These are phyloP conservation scores for Prunus mira DNA, from an alignment of 306 rosid genomes.

Conservation along the genomic window DNA sequence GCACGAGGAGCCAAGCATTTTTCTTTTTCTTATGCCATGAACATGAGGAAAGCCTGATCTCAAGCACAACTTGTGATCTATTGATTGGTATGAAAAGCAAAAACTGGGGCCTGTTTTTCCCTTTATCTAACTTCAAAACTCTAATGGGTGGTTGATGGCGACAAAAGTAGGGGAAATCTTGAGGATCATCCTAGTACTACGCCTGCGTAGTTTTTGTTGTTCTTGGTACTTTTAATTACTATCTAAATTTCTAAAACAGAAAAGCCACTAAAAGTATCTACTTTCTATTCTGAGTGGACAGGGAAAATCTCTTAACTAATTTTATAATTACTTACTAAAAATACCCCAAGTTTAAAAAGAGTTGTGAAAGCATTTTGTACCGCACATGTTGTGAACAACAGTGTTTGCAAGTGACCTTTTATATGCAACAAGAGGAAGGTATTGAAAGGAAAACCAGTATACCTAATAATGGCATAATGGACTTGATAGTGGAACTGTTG, in stretches of 20 bases:
- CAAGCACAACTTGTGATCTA: too few species aligned
- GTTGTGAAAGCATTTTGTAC: too few species aligned
- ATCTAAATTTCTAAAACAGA: not conserved
- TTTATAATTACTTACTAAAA: not conserved
- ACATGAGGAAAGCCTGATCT: too few species aligned
- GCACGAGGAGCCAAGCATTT: too few species aligned
- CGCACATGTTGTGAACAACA: too few species aligned
- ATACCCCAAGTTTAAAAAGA: too few species aligned
- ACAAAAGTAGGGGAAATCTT: not conserved
- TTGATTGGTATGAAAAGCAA: too few species aligned
- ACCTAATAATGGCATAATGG: too few species aligned
- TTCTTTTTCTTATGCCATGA: too few species aligned
- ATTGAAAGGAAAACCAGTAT: not conserved
- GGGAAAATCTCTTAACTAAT: constrained; percentile 7
- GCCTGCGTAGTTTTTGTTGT: not conserved
- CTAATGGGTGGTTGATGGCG: not conserved
- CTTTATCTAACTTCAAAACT: too few species aligned
- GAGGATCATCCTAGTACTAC: not conserved
- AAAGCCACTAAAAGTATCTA: not conserved
- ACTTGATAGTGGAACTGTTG: too few species aligned
- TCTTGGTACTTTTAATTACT: not conserved
- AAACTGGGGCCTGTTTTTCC: too few species aligned
- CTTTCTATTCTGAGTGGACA: not conserved
- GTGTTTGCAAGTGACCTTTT: not conserved
- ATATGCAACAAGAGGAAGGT: not conserved